Evolutionary conservation across 345 rosid species (phyloP).

Genomic region (Acer campestre): DNA sequence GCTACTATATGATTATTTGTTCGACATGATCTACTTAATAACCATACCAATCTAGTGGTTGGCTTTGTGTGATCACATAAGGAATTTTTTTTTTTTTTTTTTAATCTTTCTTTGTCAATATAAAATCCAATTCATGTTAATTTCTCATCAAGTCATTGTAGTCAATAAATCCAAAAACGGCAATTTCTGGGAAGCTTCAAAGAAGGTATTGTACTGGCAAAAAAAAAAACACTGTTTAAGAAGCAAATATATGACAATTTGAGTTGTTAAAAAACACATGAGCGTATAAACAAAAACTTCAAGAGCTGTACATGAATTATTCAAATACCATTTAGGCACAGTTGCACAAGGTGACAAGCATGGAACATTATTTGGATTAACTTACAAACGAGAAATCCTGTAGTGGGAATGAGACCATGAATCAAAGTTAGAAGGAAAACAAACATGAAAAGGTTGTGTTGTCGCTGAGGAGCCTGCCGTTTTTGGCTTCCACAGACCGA

Average conservation of each 20-base stretch:
- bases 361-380: background rate
- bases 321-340: background rate
- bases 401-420: background rate
- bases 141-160: background rate
- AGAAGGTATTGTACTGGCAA: background rate
- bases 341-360: background rate
- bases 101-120: background rate
- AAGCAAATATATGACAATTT: background rate
- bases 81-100: background rate
- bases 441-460: constrained; percentile 45
- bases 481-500: constrained; percentile 36
- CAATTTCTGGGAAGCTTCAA: constrained; percentile 1
- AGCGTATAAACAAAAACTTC: background rate
- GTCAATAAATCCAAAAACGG: constrained; percentile 2
- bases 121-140: background rate
- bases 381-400: background rate
- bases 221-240: background rate
- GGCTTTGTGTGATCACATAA: background rate
- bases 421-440: constrained; percentile 20
- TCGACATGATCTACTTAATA: too few species aligned
- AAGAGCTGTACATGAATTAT: constrained; percentile 3
- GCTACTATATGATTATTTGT: background rate
- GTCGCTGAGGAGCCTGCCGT: constrained; percentile 49
- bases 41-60: background rate
- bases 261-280: background rate